A percentile compares a stretch with the other conserved stretches of the same genome.
These are phyloP conservation scores for Cylindrodendrum hubeiense DNA, from an alignment of 2,329 filamentous ascomycete species.

Conservation along the genomic window DNA sequence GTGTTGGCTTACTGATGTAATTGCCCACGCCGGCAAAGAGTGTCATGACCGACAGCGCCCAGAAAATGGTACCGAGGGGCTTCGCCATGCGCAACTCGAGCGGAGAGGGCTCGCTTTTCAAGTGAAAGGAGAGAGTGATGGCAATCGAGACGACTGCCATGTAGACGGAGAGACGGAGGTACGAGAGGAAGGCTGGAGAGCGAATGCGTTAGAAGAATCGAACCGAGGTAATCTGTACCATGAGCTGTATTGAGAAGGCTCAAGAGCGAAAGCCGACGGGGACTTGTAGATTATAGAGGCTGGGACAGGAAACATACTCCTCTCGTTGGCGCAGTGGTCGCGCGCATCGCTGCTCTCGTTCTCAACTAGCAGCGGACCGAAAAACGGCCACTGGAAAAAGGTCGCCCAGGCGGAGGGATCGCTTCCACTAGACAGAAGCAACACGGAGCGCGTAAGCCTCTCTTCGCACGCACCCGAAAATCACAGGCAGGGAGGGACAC, in stretches of 20 bases:
- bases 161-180: conserved; percentile 89
- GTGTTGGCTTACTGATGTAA: conserved; percentile 75
- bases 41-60: conserved; percentile 83
- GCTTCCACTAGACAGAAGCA: not conserved
- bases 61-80: conserved; percentile 90
- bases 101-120: conserved; percentile 77
- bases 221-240: not conserved
- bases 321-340: conserved; percentile 84
- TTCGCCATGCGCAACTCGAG: conserved; percentile 83
- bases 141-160: conserved; percentile 91
- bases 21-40: conserved; percentile 84
- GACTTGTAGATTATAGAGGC: not conserved
- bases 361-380: conserved; percentile 78
- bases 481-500: not conserved
- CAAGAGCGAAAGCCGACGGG: not conserved
- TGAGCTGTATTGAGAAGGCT: not conserved
- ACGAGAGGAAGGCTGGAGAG: conserved; percentile 81
- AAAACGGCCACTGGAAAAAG: conserved; percentile 72
- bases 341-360: conserved; percentile 81
- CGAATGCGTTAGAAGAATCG: conserved; percentile 3
- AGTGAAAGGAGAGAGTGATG: conserved; percentile 93
- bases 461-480: not conserved
- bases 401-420: not conserved
- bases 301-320: conserved; percentile 61
- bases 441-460: conserved; percentile 29